These are phyloP conservation scores for Aspergillus versicolor DNA, from an alignment of 2,329 filamentous ascomycete species.

Conservation along the genomic window DNA sequence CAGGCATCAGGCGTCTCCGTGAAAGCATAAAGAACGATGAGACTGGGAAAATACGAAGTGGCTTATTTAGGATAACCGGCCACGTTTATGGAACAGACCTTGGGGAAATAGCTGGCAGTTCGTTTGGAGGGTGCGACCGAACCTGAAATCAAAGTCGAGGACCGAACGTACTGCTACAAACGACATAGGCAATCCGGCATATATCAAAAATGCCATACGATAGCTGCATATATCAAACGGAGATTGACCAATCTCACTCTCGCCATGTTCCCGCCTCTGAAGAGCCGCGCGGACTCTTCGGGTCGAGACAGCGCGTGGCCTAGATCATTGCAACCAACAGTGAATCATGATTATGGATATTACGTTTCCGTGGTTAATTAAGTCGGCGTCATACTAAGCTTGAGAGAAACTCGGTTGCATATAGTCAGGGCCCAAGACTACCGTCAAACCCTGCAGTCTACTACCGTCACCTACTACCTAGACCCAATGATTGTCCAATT, in stretches of 20 bases:
- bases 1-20: conserved; percentile 36
- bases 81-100: background rate
- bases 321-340: background rate
- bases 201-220: background rate
- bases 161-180: background rate
- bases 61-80: background rate
- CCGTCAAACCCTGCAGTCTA: background rate
- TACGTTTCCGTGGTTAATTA: background rate
- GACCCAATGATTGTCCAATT: background rate
- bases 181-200: background rate
- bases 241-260: background rate
- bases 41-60: background rate
- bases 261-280: background rate
- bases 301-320: background rate
- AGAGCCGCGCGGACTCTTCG: background rate
- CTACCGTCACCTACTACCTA: background rate
- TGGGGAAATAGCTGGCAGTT: background rate
- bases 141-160: background rate
- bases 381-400: background rate
- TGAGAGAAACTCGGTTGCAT: background rate
- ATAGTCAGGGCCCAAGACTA: background rate
- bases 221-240: background rate
- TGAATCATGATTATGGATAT: background rate
- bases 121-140: background rate
- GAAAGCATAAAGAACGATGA: conserved; percentile 33